These are phyloP conservation scores for Cryphonectria parasitica DNA, from an alignment of 2,329 filamentous ascomycete genomes.

Conservation along the genomic window DNA sequence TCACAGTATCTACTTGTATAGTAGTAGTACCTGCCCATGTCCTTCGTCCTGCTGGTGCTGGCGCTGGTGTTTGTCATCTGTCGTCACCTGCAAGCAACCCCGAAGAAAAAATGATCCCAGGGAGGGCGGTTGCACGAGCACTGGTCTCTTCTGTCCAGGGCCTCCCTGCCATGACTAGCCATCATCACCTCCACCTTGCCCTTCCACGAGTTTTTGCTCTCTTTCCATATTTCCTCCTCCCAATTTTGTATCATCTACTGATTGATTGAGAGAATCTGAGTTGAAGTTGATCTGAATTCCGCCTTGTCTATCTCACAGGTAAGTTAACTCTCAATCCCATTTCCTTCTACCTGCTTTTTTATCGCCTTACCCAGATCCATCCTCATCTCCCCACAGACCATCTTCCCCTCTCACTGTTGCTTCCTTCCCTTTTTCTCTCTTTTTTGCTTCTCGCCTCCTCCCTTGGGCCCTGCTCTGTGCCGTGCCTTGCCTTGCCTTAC, in stretches of 20 bases:
- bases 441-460: not conserved
- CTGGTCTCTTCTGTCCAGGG: not conserved
- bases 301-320: not conserved
- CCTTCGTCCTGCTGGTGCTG: not conserved
- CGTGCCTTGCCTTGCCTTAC: not conserved
- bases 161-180: slow-evolving; percentile 2
- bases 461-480: not conserved
- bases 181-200: slow-evolving; percentile 2
- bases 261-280: slow-evolving; percentile 1
- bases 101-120: not conserved
- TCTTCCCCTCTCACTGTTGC: not conserved
- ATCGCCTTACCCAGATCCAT: not conserved
- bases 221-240: not conserved
- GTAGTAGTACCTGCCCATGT: not conserved
- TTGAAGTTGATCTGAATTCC: not conserved
- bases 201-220: not conserved
- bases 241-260: not conserved
- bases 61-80: not conserved
- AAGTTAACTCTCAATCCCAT: not conserved
- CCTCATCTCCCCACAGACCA: not conserved
- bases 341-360: not conserved
- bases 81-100: slow-evolving; percentile 4
- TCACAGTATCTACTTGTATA: not conserved
- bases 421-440: too few relatives aligned
- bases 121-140: not conserved